phyloP scores from a whole-genome alignment of 2,329 filamentous ascomycete species.

The Ceratocystis smalleyi region DNA sequence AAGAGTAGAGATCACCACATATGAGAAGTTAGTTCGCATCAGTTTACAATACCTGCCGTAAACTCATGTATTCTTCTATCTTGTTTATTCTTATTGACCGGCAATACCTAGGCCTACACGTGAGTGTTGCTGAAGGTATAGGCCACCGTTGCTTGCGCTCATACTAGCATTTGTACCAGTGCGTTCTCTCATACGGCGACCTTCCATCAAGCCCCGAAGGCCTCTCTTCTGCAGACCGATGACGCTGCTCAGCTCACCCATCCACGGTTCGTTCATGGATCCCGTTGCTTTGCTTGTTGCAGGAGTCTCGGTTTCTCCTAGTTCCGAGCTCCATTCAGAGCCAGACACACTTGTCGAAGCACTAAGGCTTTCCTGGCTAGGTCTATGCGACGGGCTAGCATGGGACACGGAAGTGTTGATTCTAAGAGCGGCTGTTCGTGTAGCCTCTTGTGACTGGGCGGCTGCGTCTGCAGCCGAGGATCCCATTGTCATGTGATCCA shows the following conservation, averaged over 20 bases:
- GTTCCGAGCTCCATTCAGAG: constrained; percentile 41
- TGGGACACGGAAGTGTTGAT: constrained; percentile 34
- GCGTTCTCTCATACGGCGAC: constrained; percentile 66
- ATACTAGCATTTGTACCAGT: constrained; percentile 29
- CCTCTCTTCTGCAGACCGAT: constrained; percentile 93
- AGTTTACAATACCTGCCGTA: background rate
- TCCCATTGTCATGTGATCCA: constrained; percentile 12
- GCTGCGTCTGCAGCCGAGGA: background rate
- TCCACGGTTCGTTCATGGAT: constrained; percentile 49
- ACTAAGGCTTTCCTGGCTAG: constrained; percentile 34
- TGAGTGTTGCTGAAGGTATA: constrained; percentile 21
- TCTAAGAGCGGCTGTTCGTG: constrained; percentile 28
- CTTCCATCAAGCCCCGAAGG: constrained; percentile 85
- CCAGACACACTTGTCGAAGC: constrained; percentile 37
- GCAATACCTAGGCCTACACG: constrained; percentile 41
- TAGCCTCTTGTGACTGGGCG: constrained; percentile 18
- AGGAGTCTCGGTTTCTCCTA: constrained; percentile 31
- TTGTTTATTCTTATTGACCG: constrained; percentile 19
- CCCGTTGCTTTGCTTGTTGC: constrained; percentile 25
- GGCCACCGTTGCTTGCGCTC: constrained; percentile 23
- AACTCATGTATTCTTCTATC: background rate
- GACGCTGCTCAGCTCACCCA: constrained; percentile 67
- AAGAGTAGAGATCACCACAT: no score
- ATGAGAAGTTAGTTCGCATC: no score
- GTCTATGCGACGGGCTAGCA: constrained; percentile 21